Evolutionary conservation across 2,329 filamentous ascomycete genomes (phyloP), one percentile per base, ranked within the genome.

Genomic region (Penicillium crustosum): DNA sequence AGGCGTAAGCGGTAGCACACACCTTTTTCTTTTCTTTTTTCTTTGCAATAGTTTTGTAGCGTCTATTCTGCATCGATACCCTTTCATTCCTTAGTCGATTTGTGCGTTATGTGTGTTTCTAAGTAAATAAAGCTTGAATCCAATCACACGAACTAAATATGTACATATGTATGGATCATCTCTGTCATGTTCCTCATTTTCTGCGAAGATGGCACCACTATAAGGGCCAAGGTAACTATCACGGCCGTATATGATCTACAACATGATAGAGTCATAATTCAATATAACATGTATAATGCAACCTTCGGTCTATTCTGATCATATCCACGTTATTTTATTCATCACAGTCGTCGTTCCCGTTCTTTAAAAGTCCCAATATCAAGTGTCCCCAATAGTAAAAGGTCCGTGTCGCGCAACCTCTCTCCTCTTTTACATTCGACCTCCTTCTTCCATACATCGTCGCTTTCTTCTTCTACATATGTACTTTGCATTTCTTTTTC

Each of bases 1-100:
- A 78, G 79, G 62, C 75, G 80, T 59, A 77, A 77, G 66, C 75
- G 76, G 6, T 69, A 66, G 55, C 23, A 12, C 25, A 1, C 19
- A 9, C 2, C 55, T 49, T 13, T 33, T 19, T 27, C 5, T 33
- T 19, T 27, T 2, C 4, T 10, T 25, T n/a, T 36, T 5, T 2
- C 10, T 50, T 58, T 49, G 43, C 27, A 44, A 41, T 23, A 49
- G 39, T 35, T 47, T 55, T 57, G 31, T 42, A 61, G 60, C 55
- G 52, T 57, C 27, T 43, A 17, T 41, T 59, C 42, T 54, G 52
- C 53, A 58, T 66, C 43, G 61, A 66, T 61, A 63, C 23, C 50
- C 44, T 53, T 35, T 19, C 42, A 27, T 45, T 53, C 31, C n/a
- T 31, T 31, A 47, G 35, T 50, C 25, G 38, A 33, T 25, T 5